Evolutionary conservation across 1,284 basidiomycete species (phyloP).

Genomic region (Coniferiporia sulphurascens): DNA sequence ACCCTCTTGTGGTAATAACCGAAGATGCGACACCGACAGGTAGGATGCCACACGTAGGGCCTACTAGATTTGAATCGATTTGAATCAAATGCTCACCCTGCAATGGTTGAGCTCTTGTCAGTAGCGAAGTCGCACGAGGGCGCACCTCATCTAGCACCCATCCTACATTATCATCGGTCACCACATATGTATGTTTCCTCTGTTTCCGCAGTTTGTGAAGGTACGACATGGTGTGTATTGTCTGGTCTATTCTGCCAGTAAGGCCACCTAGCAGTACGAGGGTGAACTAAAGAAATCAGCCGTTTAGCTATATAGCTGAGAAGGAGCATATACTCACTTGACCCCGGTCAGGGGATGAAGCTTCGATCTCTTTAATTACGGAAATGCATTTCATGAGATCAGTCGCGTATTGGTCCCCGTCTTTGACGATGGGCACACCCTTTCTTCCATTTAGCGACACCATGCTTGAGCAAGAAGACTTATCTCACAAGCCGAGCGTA

Average conservation of each 20-base stretch:
- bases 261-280: constrained; percentile 86
- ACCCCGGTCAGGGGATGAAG: constrained; percentile 35
- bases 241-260: constrained; percentile 90
- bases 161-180: constrained; percentile 84
- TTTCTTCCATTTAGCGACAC: constrained; percentile 26
- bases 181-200: constrained; percentile 62
- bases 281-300: constrained; percentile 42
- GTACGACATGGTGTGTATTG: constrained; percentile 83
- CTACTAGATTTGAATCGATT: constrained; percentile 70
- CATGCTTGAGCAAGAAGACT: background rate
- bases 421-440: constrained; percentile 66
- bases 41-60: constrained; percentile 88
- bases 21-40: constrained; percentile 82
- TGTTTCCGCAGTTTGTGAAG: constrained; percentile 75
- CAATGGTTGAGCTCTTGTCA: background rate
- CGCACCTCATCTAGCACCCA: constrained; percentile 82
- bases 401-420: constrained; percentile 79
- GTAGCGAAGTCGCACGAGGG: constrained; percentile 13
- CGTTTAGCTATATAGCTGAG: background rate
- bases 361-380: constrained; percentile 55
- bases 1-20: constrained; percentile 73
- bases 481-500: constrained; percentile 56
- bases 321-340: constrained; percentile 5
- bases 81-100: constrained; percentile 79
- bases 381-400: constrained; percentile 91